Evolutionary conservation across 2,329 filamentous ascomycete genomes (phyloP).

Genomic region (Aspergillus proliferans): DNA sequence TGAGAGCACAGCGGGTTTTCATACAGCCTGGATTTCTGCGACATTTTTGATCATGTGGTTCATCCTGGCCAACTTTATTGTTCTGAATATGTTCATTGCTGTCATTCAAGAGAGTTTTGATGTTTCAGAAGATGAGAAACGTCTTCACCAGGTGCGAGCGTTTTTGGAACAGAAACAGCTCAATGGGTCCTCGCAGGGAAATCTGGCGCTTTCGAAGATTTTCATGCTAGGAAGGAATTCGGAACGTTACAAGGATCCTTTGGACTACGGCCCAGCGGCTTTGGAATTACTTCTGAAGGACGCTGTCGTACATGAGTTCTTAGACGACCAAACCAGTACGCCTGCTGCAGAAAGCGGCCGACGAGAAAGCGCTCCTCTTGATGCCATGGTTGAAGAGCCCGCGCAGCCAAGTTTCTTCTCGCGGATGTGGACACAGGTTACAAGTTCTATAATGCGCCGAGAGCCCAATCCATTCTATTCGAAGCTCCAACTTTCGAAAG

Average conservation of each 20-base stretch:
- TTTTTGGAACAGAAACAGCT: constrained; percentile 90
- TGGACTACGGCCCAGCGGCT: constrained; percentile 85
- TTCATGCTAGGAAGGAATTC: constrained; percentile 57
- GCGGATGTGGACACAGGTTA: constrained; percentile 56
- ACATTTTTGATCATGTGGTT: constrained; percentile 93
- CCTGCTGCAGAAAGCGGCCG: constrained; percentile 19
- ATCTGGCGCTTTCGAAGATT: constrained; percentile 57
- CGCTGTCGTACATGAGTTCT: constrained; percentile 87
- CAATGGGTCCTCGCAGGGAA: constrained; percentile 60
- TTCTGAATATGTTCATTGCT: constrained; percentile 99
- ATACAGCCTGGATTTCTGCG: constrained; percentile 88
- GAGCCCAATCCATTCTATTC: constrained; percentile 97
- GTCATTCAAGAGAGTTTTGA: constrained; percentile 99
- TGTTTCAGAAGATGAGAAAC: constrained; percentile 96
- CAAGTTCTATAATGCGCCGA: constrained; percentile 51
- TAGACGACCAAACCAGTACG: constrained; percentile 61
- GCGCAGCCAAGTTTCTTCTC: constrained; percentile 56
- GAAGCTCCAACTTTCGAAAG: constrained; percentile 62
- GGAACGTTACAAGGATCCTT: constrained; percentile 64
- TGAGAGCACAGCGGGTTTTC: constrained; percentile 54
- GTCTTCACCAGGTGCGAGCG: constrained; percentile 88
- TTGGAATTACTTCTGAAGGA: constrained; percentile 97
- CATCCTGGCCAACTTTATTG: constrained; percentile 87
- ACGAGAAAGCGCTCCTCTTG: constrained; percentile 23
- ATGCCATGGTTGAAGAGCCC: constrained; percentile 32